phyloP scores from a whole-genome alignment of 352 stramenopile species.

The Paralagenidium karlingii region DNA sequence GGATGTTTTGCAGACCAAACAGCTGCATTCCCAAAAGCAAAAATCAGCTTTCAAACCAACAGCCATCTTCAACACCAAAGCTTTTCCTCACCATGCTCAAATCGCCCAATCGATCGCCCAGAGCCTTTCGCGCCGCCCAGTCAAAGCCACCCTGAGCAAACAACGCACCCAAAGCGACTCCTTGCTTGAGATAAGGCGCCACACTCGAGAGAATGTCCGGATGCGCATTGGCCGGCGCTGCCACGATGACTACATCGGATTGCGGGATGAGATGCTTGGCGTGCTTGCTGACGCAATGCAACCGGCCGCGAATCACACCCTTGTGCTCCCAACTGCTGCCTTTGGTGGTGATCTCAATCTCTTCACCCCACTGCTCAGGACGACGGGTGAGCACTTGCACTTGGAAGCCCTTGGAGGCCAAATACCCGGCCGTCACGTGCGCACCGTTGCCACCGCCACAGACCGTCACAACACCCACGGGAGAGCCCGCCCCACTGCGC shows the following conservation, averaged over 20 bases:
- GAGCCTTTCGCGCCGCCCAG: conserved; percentile 83
- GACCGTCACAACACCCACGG: conserved; percentile 67
- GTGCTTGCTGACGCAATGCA: conserved; percentile 70
- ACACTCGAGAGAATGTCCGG: conserved; percentile 68
- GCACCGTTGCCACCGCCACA: conserved; percentile 87
- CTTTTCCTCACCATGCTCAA: conserved; percentile 3
- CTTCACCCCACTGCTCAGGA: conserved; percentile 64
- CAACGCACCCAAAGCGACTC: conserved; percentile 71
- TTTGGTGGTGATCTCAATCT: conserved; percentile 65
- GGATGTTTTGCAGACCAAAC: conserved; percentile 90
- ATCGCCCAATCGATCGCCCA: conserved; percentile 31
- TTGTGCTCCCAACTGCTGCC: conserved; percentile 80
- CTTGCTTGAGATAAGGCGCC: conserved; percentile 77
- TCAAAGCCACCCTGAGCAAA: conserved; percentile 90
- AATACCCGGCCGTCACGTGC: conserved; percentile 81
- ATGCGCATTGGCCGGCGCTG: conserved; percentile 82
- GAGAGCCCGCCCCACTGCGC: too few relatives aligned
- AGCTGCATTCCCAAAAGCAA: conserved; percentile 27
- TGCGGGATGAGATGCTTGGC: conserved; percentile 76
- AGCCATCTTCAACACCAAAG: neutral
- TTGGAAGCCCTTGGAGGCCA: conserved; percentile 73
- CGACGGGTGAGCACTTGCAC: conserved; percentile 77
- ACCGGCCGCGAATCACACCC: conserved; percentile 52
- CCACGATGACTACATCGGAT: conserved; percentile 83
- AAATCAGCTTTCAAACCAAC: neutral